Base-by-base conservation (phyloP, 169 alveolate genomes). In the Plasmodium coatneyi region DNA sequence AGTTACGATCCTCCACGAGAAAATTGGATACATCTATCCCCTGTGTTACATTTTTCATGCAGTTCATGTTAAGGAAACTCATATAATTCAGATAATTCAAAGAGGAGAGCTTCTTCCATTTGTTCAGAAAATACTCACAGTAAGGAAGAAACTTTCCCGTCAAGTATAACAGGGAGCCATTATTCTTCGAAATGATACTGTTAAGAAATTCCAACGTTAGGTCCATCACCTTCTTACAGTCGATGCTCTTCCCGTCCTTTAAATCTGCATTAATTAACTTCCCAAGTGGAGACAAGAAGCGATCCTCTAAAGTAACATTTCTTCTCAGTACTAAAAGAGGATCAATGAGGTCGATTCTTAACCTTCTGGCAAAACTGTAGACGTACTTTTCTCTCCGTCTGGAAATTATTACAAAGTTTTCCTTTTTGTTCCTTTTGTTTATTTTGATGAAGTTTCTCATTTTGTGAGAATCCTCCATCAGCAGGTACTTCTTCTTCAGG, bases 391-490 rank as follows among this genome's bases (percentile, higher is more conserved):
- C 72, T 39, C 52, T 19, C 9, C 54, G 0, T 30, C 81, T 79
- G 36, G 94, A 89, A 49, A 89, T 19, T 3, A 89, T 30, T 54
- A 89, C 14, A 3, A 89, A 79, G 56, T 89, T 89, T 19, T 89
- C 94, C 79, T 39, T 89, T 39, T 66, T 89, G 4, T 54, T 89
- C 71, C 30, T 78, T 89, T 39, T 79, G 49, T 89, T 89, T 60
- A 89, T 89, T 79, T 89, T 89, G 80, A 89, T 89, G 49, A 89
- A 89, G 19, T 32, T 79, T 22, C 89, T 89, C 83, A 89, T 89
- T 80, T 89, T 89, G 25, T 89, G 36, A 7, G 34, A 41, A 52
- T 89, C 90, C 32, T 89, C 90, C 70, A 76, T 10, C 10, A 34
- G 66, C 60, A 86, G 46, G 71, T 46, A 86, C 66, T 86, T 86